Conservation (phyloP, 139 green algal species). For the Nannochloris sp. region DNA sequence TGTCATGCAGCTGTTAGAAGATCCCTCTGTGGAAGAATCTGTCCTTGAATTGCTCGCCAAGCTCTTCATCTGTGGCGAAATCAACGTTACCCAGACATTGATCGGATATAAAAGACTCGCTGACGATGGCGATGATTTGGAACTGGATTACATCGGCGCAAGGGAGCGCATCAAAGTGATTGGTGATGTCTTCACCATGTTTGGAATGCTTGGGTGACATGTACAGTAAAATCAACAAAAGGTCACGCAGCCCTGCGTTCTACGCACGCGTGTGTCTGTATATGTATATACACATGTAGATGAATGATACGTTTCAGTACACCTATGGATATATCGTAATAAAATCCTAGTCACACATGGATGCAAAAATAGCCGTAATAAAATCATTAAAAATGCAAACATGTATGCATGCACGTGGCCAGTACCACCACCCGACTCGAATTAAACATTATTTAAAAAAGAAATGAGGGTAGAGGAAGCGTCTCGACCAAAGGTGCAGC, state of each 20-base stretch:
- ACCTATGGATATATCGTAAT: too few relatives aligned
- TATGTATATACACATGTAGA: too few relatives aligned
- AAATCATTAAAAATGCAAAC: neutral
- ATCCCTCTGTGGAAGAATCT: conserved; percentile 6
- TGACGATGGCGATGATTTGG: conserved; percentile 5
- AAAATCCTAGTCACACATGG: too few relatives aligned
- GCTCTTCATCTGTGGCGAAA: conserved; percentile 22
- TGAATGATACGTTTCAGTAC: too few relatives aligned
- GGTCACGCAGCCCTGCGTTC: too few relatives aligned
- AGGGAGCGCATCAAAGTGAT: neutral
- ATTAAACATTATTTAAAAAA: conserved; percentile 17
- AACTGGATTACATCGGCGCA: neutral
- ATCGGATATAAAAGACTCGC: conserved; percentile 4
- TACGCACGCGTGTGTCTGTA: too few relatives aligned
- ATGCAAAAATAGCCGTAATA: too few relatives aligned
- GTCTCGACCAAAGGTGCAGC: conserved; percentile 82
- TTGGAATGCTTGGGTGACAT: neutral
- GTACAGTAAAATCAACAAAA: too few relatives aligned
- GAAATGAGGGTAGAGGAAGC: conserved; percentile 93
- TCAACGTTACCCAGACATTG: conserved; percentile 18
- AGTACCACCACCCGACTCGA: neutral
- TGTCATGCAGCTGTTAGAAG: neutral
- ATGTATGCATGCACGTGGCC: neutral
- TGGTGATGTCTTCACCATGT: neutral
- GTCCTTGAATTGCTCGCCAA: conserved; percentile 12